A percentile compares a stretch with the other conserved stretches of the same genome.
Evolutionary conservation across 2,329 filamentous ascomycete species (phyloP).

Genomic region (Fusarium transvaalense): DNA sequence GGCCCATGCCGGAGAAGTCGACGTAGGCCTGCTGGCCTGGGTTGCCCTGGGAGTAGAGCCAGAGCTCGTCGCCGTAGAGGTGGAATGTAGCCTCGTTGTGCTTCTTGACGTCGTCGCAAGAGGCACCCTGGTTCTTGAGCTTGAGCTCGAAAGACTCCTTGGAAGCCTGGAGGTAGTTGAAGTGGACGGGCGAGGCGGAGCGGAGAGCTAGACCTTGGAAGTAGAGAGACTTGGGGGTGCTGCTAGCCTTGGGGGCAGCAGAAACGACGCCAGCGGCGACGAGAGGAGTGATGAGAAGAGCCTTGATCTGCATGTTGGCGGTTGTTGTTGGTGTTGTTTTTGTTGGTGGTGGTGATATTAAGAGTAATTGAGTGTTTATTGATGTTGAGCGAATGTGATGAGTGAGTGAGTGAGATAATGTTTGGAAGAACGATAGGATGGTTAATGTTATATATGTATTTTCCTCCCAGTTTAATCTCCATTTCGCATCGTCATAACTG

Average conservation of each 20-base stretch:
- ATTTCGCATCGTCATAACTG: conserved; percentile 9
- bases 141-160: conserved; percentile 59
- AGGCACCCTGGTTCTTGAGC: conserved; percentile 60
- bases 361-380: neutral
- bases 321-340: conserved; percentile 1
- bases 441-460: conserved; percentile 21
- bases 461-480: neutral
- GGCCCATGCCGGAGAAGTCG: conserved; percentile 71
- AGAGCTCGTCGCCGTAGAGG: conserved; percentile 60
- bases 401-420: conserved; percentile 1
- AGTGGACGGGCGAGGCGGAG: conserved; percentile 64
- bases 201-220: conserved; percentile 65
- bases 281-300: conserved; percentile 45
- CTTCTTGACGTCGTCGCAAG: conserved; percentile 57
- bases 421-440: neutral
- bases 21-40: conserved; percentile 63
- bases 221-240: conserved; percentile 46
- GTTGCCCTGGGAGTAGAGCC: conserved; percentile 57
- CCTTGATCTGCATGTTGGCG: conserved; percentile 49
- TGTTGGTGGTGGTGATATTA: neutral
- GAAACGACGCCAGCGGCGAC: conserved; percentile 46
- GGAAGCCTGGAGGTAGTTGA: conserved; percentile 59
- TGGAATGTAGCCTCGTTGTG: conserved; percentile 63
- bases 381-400: neutral
- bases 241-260: conserved; percentile 33